Evolutionary conservation across 2,329 filamentous ascomycete species (phyloP), one percentile per base, ranked within the genome.

Genomic region (Myriosclerotinia duriaeana): DNA sequence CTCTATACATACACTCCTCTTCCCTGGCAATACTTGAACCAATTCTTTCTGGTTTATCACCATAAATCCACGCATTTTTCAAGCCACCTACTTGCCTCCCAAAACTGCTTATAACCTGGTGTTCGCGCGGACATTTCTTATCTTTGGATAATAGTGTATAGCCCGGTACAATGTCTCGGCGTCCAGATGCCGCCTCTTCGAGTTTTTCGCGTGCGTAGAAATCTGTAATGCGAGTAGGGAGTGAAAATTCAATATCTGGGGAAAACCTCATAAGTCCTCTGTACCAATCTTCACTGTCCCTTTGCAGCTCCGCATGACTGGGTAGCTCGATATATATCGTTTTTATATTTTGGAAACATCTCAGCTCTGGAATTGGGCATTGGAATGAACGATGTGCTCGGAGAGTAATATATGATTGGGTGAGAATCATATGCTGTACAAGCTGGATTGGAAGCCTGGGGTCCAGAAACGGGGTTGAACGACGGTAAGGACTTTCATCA

Each of bases 71-170:
- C 20, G 54, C 64, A 22, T 58, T 44, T 17, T 40, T 53, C 7
- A 60, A 26, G 2, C 64, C 54, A 26, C 55, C 64, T 5, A 53
- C 36, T 40, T 60, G 64, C 64, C 54, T 46, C 8, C 64, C 64
- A 53, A 60, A 65, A 65, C 64, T 59, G 20, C 54, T 60, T 6
- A 52, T 34, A n/a, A 65, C 36, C 54, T 65, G 64, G n/a, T 65
- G 64, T n/a, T 65, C 56, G 5, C 64, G 30, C 36, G 60, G n/a
- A 6, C 8, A 34, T 12, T 17, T 58, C 9, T 65, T 50, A 14
- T 65, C 30, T 0, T 22, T 46, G 3, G 44, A 38, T n/a, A 65
- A n/a, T 1, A 65, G 14, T 15, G 42, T 38, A 7, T 53, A 60
- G 8, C 64, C 54, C 4, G 64, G 64, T 12, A 60, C 64, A 3